Evolutionary conservation across 2,329 filamentous ascomycete species (phyloP), one percentile per base, ranked within the genome.

Genomic region (Trichophaea hybrida): DNA sequence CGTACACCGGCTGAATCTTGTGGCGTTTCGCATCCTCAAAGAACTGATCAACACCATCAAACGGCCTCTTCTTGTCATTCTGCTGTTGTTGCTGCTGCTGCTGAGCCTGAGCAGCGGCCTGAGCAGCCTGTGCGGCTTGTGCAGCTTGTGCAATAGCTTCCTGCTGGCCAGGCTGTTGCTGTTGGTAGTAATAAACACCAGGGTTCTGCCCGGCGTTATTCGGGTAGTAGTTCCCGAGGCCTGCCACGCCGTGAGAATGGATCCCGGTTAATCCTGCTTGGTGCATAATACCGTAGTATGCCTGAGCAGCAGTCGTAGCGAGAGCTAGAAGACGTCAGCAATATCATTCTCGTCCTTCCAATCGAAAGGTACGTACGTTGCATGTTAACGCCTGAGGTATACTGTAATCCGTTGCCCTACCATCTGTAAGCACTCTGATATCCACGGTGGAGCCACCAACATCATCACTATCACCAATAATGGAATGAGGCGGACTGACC

Each of bases 1-100:
- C 97, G n/a, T 86, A 93, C 57, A 79, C 79, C 2, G 90, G 86
- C 71, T 97, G 88, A 66, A 97, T 86, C 68, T 89, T 83, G 69
- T 89, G 86, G 69, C 90, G 87, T 78, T 96, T 97, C 67, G 89
- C 83, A 71, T 87, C 88, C 66, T 86, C 88, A 67, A 97, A 94
- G 75, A 97, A 95, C 71, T 95, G 88, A 34, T 67, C 61, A 34
- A 65, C 62, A 32, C 63, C 64, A 7, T 66, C 64, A 46, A 64
- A 63, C 35, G 59, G 58, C 31, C 64, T 61, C 51, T 66, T 66
- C 50, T 56, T 65, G 55, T 60, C 61, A 17, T 57, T 58, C 10
- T 55, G 60, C 12, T 61, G 60, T 31, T 64, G 60, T 15, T 62
- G 58, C 10, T 60, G 60, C 55, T 63, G 59, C 33, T 60, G 55